These are phyloP conservation scores for Tricholoma hemisulphureum DNA, from an alignment of 768 basidiomycete species.

Conservation along the genomic window DNA sequence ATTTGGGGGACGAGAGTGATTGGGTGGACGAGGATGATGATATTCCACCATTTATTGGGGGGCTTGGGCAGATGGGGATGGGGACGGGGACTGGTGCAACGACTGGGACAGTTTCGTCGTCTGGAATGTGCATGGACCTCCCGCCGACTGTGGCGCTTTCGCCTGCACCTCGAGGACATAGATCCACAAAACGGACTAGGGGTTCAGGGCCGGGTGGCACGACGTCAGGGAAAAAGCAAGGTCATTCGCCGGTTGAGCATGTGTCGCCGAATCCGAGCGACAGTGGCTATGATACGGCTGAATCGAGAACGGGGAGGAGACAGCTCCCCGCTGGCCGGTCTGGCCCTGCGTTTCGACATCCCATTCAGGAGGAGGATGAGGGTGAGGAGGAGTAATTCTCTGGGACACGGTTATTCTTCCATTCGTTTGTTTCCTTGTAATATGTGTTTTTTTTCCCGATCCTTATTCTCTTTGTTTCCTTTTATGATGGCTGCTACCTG, in stretches of 20 bases:
- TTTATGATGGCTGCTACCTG: background rate
- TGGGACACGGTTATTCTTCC: conserved; percentile 1
- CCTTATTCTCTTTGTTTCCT: background rate
- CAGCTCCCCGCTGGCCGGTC: conserved; percentile 67
- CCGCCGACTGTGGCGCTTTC: conserved; percentile 43
- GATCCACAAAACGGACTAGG: conserved; percentile 34
- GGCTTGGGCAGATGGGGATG: conserved; percentile 65
- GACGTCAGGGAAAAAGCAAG: conserved; percentile 37
- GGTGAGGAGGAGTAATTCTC: conserved; percentile 64
- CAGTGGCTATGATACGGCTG: conserved; percentile 41
- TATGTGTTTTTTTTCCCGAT: background rate
- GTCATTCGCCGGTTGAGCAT: conserved; percentile 61
- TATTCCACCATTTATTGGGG: conserved; percentile 68
- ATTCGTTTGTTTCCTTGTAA: background rate
- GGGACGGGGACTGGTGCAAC: background rate
- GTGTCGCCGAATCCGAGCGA: conserved; percentile 61
- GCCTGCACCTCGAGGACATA: conserved; percentile 51
- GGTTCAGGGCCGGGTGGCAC: conserved; percentile 21
- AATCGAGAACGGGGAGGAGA: conserved; percentile 56
- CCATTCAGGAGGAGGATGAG: conserved; percentile 86
- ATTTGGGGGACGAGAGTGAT: conserved; percentile 74
- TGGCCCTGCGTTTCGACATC: conserved; percentile 67
- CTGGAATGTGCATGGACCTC: conserved; percentile 32
- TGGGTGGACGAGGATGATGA: conserved; percentile 91
- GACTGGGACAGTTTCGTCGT: conserved; percentile 10